A percentile compares a stretch with the other conserved stretches of the same genome.
phyloP scores from a whole-genome alignment of 345 rosid species.

The Viola odorata region DNA sequence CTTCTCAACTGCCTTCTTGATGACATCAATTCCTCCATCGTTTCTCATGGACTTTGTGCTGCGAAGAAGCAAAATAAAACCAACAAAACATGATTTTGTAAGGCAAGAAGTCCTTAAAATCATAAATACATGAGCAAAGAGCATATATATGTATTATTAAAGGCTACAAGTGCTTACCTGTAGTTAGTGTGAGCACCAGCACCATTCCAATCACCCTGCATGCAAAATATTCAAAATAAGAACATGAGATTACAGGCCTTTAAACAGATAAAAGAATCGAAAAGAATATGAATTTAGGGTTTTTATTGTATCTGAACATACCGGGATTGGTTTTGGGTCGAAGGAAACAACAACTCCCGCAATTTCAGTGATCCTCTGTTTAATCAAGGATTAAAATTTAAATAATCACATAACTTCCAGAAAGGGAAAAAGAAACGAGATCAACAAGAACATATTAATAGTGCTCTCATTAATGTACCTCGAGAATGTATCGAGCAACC shows the following conservation, averaged over 20 bases:
- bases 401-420: not conserved
- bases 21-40: conserved; percentile 12
- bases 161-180: conserved; percentile 4
- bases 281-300: too few species aligned
- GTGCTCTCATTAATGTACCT: conserved; percentile 3
- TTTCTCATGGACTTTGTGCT: conserved; percentile 25
- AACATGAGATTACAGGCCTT: not conserved
- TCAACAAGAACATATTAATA: not conserved
- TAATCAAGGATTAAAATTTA: not conserved
- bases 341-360: conserved; percentile 19
- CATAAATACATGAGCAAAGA: not conserved
- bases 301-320: not conserved
- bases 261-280: not conserved
- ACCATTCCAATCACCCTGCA: conserved; percentile 26
- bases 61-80: not conserved
- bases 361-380: conserved; percentile 25
- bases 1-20: conserved; percentile 21
- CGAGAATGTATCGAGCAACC: conserved; percentile 22
- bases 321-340: conserved; percentile 21
- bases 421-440: not conserved
- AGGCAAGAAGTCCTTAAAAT: too few species aligned
- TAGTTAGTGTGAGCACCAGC: conserved; percentile 26
- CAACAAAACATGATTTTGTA: not conserved
- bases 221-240: not conserved
- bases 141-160: not conserved